Conservation (phyloP, 371 early-diverging fungal species). For the Encephalitozoon romaleae region DNA sequence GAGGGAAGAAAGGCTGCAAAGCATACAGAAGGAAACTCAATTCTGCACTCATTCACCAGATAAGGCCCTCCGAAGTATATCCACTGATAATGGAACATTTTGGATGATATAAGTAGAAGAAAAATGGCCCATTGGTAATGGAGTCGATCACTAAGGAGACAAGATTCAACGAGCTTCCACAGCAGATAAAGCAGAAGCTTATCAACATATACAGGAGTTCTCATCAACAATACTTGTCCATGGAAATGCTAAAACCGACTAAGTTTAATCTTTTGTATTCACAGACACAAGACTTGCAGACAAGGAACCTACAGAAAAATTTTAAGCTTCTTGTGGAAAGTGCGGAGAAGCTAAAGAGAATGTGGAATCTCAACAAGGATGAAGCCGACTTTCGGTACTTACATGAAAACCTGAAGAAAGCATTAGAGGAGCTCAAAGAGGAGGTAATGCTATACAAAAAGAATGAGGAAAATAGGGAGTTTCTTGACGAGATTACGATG, state of each 20-base stretch:
- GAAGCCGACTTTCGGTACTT: conserved; percentile 8
- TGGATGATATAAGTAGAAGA: neutral
- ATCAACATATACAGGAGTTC: conserved; percentile 21
- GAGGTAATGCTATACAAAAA: conserved; percentile 24
- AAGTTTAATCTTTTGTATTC: conserved; percentile 10
- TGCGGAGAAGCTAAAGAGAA: conserved; percentile 8
- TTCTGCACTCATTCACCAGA: neutral
- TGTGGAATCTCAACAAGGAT: neutral
- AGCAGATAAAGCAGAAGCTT: conserved; percentile 27
- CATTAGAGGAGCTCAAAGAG: conserved; percentile 8
- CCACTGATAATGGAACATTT: neutral
- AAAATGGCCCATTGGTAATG: neutral
- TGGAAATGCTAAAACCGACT: neutral
- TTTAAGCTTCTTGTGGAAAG: neutral
- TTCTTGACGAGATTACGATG: neutral
- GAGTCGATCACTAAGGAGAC: conserved; percentile 11
- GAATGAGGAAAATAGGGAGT: conserved; percentile 5
- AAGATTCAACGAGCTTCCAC: conserved; percentile 23
- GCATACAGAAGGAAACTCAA: conserved; percentile 39
- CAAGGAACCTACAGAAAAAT: conserved; percentile 19
- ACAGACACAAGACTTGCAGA: conserved; percentile 16
- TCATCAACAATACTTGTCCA: neutral
- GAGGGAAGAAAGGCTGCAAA: conserved; percentile 48
- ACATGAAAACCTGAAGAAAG: neutral
- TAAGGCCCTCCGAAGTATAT: neutral